Evolutionary conservation across 2,329 filamentous ascomycete genomes (phyloP), one percentile per base, ranked within the genome.

Genomic region (Ascochyta koolunga): DNA sequence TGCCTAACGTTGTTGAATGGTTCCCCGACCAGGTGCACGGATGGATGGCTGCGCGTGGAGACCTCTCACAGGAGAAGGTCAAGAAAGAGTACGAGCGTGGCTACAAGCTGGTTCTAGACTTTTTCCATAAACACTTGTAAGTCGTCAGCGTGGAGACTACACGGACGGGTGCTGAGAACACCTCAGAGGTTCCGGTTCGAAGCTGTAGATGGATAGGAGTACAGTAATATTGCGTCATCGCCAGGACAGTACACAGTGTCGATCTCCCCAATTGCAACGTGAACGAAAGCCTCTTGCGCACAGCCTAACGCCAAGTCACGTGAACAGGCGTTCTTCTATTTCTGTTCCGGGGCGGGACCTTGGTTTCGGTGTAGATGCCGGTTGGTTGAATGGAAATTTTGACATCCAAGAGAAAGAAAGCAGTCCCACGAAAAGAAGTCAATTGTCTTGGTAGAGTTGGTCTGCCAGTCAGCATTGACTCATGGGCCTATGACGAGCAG

Each of bases 51-150:
- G 77, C 77, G 21, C 74, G 79, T 31, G 73, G 69, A 43, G 76
- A 82, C 53, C 59, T 83, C 19, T 76, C 76, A 59, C 71, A 83
- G 54, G 71, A 75, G 15, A 73, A 77, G 31, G 80, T 82, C 35
- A 79, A 77, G 73, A 72, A 73, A 48, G 77, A 79, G 59, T 83
- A 83, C 59, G 76, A 81, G 71, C 74, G 77, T 42, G 80, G 77
- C 4, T 83, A 83, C 60, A 72, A 79, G 66, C 58, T 76, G 33
- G 66, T 82, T 36, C 68, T 83, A 46, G 75, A 80, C 59, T 82
- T 79, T 62, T 82, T 81, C 76, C 79, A 81, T 60, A 76, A 81
- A 72, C 70, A 82, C 63, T 66, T 82, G 79, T 83, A 73, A 80
- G 78, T 71, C 29, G 16, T 13, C 27, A 29, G 27, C 27, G 13